Conservation (phyloP, 2,329 filamentous ascomycete species). For the Monosporascus sp. region DNA sequence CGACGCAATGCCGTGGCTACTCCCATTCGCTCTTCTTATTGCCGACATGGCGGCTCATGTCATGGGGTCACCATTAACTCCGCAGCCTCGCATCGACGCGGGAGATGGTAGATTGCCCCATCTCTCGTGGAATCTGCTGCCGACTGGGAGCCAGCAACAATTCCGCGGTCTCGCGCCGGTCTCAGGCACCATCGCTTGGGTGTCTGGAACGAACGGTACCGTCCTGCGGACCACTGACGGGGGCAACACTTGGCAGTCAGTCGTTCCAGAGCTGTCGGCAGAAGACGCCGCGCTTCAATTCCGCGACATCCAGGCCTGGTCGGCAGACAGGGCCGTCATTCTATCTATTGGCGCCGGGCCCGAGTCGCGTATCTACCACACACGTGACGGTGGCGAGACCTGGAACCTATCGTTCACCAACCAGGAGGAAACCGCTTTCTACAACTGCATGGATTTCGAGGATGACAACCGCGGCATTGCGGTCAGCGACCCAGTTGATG, state of each 20-base stretch:
- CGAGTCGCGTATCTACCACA: slow-evolving; percentile 28
- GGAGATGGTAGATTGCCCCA: neutral
- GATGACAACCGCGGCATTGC: slow-evolving; percentile 20
- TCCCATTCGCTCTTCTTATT: no score
- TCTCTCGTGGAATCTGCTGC: slow-evolving; percentile 18
- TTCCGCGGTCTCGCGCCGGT: slow-evolving; percentile 28
- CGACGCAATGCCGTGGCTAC: no score
- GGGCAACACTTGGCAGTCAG: slow-evolving; percentile 24
- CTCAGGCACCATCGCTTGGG: slow-evolving; percentile 26
- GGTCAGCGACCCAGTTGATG: slow-evolving; percentile 29
- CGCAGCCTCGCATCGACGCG: no score
- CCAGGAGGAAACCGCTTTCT: slow-evolving; percentile 25
- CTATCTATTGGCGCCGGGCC: slow-evolving; percentile 31
- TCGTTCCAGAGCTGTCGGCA: slow-evolving; percentile 20
- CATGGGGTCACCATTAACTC: no score
- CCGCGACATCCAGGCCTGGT: slow-evolving; percentile 34
- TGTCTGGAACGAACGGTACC: slow-evolving; percentile 25
- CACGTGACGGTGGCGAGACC: slow-evolving; percentile 20
- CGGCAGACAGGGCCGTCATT: slow-evolving; percentile 33
- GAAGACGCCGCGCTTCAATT: slow-evolving; percentile 24
- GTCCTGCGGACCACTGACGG: slow-evolving; percentile 25
- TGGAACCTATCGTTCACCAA: slow-evolving; percentile 26
- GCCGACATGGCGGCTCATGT: no score
- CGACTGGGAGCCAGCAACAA: slow-evolving; percentile 20
- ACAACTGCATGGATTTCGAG: slow-evolving; percentile 29